phyloP scores from a whole-genome alignment of 108 stramenopile species.

The Craspedostauros australis region DNA sequence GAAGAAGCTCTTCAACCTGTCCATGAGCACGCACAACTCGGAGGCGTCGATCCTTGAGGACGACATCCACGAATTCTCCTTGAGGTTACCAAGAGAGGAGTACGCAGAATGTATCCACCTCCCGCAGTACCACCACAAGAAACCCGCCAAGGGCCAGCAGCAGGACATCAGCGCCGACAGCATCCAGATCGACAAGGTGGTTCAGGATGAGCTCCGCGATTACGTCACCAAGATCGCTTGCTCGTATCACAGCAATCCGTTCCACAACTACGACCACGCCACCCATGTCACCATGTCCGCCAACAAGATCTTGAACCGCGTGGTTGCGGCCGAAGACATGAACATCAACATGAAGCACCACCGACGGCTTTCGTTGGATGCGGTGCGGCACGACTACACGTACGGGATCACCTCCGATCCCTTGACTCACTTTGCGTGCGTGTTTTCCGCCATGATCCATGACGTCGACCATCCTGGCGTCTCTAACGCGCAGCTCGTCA shows the following conservation, averaged over 20 bases:
- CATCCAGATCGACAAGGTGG: background rate
- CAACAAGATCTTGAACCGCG: slow-evolving; percentile 22
- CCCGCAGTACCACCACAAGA: no score
- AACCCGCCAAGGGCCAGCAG: no score
- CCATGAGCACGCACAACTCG: no score
- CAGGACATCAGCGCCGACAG: no score
- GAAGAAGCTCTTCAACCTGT: no score
- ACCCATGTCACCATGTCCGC: slow-evolving; percentile 29
- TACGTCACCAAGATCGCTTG: slow-evolving; percentile 8
- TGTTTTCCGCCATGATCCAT: slow-evolving; percentile 53
- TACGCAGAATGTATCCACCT: no score
- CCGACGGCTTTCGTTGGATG: background rate
- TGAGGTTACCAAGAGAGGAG: no score
- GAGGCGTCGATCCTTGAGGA: no score
- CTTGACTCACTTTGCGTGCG: slow-evolving; percentile 43
- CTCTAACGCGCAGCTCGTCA: slow-evolving; percentile 41
- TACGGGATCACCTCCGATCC: slow-evolving; percentile 47
- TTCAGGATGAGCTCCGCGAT: background rate
- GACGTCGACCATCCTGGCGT: slow-evolving; percentile 58
- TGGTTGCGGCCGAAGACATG: slow-evolving; percentile 9
- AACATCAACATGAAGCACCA: background rate
- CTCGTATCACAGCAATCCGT: slow-evolving; percentile 18
- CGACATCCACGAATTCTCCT: no score
- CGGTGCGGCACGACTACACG: slow-evolving; percentile 21
- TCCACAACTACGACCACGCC: slow-evolving; percentile 20